Base-by-base conservation (phyloP, 1,139 yeast species). In the Pichia inconspicua region DNA sequence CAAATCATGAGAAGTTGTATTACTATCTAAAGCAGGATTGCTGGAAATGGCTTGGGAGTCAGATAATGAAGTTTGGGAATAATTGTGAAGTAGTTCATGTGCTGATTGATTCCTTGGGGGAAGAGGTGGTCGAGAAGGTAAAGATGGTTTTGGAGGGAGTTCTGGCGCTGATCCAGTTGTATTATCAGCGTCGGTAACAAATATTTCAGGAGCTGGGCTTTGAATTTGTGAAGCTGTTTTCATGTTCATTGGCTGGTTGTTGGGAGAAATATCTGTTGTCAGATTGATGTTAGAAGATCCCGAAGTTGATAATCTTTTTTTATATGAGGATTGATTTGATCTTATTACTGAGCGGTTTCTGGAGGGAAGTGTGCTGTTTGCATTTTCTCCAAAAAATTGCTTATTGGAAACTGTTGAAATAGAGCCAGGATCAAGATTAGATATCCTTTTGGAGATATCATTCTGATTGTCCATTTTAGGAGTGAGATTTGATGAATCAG, bases 101-200 rank as follows among this genome's bases (percentile, higher is more conserved):
- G 51, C 53, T 7, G 48, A 42, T 5, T 38, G 14, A 11, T 41
- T 19, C 2, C 34, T 30, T 12, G 30, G 25, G 3, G 30, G 31
- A 4, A 45, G 10, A 14, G 27, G n/a, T 22, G 51, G 47, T 8
- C 38, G 41, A 17, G 42, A 28, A 3, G 49, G 45, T 25, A 48
- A 28, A 4, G 25, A 30, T 28, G 55, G 55, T 25, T 48, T 41
- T 35, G 53, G 50, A 8, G 52, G 46, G 32, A 8, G 9, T 4
- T 34, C 15, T 7, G 30, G 14, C 1, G 15, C 22, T 12, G 44
- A 37, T 5, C 7, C 15, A 8, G 12, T 7, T 27, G 7, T 25
- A n/a, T 10, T n/a, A 8, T 25, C 40, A 9, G 30, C 35, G 2
- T 31, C 22, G 14, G 44, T 37, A 10, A 43, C 44, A 4, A 40